Evolutionary conservation across 1,284 basidiomycete species (phyloP).

Genomic region (Cutaneotrichosporon dermatis): DNA sequence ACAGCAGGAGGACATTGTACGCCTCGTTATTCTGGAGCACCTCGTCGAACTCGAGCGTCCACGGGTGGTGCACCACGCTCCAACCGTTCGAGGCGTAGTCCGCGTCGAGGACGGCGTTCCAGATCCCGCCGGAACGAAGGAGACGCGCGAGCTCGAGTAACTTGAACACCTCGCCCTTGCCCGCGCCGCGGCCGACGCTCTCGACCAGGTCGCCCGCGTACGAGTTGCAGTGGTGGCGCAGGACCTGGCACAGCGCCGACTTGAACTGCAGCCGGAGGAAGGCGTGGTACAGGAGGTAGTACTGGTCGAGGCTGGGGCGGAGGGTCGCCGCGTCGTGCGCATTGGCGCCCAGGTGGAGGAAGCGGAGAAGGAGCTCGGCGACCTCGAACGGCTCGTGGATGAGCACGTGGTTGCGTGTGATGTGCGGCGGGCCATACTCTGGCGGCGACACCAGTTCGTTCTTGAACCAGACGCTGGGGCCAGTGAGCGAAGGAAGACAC

Average conservation of each 20-base stretch:
- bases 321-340: background rate
- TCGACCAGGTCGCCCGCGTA: background rate
- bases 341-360: background rate
- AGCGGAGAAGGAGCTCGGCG: background rate
- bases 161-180: background rate
- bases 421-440: background rate
- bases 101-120: conserved; percentile 1
- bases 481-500: background rate
- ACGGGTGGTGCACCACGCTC: background rate
- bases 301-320: background rate
- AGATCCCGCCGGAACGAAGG: background rate
- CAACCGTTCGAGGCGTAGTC: background rate
- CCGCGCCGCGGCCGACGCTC: background rate
- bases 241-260: background rate
- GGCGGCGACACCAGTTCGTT: background rate
- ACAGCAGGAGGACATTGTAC: background rate
- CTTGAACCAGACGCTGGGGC: background rate
- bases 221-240: background rate
- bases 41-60: background rate
- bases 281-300: background rate
- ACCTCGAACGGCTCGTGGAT: background rate
- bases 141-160: conserved; percentile 1
- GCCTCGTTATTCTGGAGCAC: background rate
- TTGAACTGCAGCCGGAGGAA: background rate
- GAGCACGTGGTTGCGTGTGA: background rate